Conservation (phyloP, 495 filamentous ascomycete genomes). For the Podospora didyma region DNA sequence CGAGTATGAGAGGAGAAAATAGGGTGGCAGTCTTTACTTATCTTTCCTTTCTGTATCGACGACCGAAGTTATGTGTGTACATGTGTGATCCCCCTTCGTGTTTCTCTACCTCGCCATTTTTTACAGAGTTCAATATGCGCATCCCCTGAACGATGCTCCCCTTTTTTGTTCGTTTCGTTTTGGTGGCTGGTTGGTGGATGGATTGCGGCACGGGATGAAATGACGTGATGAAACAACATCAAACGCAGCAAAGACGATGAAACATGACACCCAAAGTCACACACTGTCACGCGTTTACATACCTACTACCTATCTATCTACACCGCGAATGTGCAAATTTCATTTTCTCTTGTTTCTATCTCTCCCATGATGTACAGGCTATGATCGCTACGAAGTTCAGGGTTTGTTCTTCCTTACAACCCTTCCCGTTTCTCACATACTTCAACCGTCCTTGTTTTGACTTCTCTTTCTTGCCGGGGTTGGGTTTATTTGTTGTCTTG, state of each 20-base stretch:
- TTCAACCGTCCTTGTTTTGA: background rate
- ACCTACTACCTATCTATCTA: background rate
- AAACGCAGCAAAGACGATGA: background rate
- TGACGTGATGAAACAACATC: background rate
- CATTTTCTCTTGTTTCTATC: background rate
- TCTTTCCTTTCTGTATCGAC: background rate
- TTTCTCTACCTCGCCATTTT: background rate
- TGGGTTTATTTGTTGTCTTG: background rate
- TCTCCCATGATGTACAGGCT: background rate
- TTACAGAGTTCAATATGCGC: too few species aligned
- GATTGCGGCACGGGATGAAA: background rate
- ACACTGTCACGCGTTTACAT: background rate
- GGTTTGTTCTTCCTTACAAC: background rate
- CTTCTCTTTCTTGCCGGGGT: background rate
- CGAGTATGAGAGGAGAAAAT: background rate
- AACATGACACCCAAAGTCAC: background rate
- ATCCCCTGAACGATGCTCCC: background rate
- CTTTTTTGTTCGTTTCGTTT: constrained; percentile 1
- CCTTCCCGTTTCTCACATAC: background rate
- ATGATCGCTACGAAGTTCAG: background rate
- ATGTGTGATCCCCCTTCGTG: background rate
- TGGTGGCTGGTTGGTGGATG: constrained; percentile 5
- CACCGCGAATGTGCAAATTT: background rate
- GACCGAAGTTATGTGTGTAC: constrained; percentile 1
- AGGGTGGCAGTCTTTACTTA: background rate